Evolutionary conservation across 345 rosid species (phyloP), one percentile per base, ranked within the genome.

Genomic region (Iberis pinnata): DNA sequence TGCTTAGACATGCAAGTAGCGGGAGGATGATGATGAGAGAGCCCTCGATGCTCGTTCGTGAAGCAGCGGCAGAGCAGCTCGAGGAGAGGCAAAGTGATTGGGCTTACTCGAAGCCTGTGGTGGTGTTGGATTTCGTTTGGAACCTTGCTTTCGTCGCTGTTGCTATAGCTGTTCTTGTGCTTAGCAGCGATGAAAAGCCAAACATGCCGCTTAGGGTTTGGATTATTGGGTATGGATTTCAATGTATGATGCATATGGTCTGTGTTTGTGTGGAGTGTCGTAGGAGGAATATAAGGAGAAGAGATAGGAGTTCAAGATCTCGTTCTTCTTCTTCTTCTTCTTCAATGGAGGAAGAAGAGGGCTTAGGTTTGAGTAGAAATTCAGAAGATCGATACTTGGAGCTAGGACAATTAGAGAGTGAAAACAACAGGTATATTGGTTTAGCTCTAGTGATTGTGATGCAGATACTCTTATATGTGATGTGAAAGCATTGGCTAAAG

Each of bases 71-170:
- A 15, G 96, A 90, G 80, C 95, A 90, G 75, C 77, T 90, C 20
- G 98, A 90, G 78, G 96, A 84, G 68, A 81, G 95, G 29, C 98
- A 87, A 82, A 87, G 89, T 70, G 98, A 87, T 63, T 90, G 98
- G 98, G 95, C 98, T 15, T 87, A 90, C 62, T 90, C 98, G 25
- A 84, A 81, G 74, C 96, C 96, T 16, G 89, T 87, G 26, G 96
- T 90, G 53, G 61, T 87, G 18, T 80, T 90, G 11, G 98, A 90
- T 56, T 68, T 82, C 52, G 33, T 87, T 1, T 90, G 95, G 98
- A 90, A 90, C 49, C 69, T 90, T 36, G 89, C 89, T 6, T 90
- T 90, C 15, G 84, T 90, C 25, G 87, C 79, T 8, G 95, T 77
- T 44, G 95, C 96, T 2, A 18, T 54, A 14, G 55, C 75, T 49